phyloP scores from a whole-genome alignment of 2,329 filamentous ascomycete species.

The Fusarium newnesense region DNA sequence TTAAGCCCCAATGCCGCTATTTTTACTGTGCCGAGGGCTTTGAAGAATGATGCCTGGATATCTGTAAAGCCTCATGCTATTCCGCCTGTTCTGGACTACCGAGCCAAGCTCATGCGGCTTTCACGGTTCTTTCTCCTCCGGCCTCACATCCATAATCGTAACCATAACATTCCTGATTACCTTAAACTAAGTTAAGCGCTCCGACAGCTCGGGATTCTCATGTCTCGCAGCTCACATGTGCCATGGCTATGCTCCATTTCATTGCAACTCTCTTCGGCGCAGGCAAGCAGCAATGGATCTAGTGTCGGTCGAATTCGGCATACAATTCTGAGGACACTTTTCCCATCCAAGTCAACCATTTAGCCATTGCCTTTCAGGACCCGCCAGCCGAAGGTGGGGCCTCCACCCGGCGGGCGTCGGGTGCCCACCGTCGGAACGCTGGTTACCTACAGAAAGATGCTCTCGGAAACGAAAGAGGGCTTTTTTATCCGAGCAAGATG shows the following conservation, averaged over 20 bases:
- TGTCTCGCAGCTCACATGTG: constrained; percentile 3
- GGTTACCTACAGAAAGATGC: not conserved
- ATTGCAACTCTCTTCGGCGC: not conserved
- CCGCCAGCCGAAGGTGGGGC: not conserved
- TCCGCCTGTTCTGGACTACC: not conserved
- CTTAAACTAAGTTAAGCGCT: not conserved
- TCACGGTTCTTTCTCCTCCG: not conserved
- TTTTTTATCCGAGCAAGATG: not conserved
- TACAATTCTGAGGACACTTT: not conserved
- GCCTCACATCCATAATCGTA: not conserved
- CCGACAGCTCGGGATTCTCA: constrained; percentile 1
- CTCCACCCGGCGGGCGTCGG: not conserved
- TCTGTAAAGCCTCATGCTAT: not conserved
- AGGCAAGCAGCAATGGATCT: not conserved
- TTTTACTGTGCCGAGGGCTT: not conserved
- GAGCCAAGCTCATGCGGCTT: not conserved
- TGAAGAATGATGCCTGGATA: constrained; percentile 1
- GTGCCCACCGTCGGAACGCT: not conserved
- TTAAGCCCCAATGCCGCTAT: not conserved
- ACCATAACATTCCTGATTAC: not conserved
- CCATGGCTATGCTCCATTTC: not conserved
- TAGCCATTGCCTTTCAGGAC: not conserved
- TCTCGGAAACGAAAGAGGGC: constrained; percentile 23
- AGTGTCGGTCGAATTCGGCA: not conserved
- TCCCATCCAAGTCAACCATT: not conserved